phyloP scores from a whole-genome alignment of 768 basidiomycete genomes.

The Dacryopinax primogenitus region DNA sequence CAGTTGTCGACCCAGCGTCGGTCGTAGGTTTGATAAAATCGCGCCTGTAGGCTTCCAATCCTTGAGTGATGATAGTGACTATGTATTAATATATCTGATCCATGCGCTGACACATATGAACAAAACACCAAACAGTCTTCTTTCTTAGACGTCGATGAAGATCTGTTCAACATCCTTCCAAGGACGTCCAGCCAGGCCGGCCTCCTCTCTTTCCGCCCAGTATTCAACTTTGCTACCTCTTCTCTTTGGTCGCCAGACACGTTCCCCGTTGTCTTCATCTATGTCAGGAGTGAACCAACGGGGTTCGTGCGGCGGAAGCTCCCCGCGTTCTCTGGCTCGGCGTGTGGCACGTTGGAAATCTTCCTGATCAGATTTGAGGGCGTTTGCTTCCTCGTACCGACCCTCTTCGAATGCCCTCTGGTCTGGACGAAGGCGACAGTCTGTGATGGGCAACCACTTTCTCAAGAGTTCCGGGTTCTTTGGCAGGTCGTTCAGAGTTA shows the following conservation, averaged over 20 bases:
- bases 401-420: slow-evolving; percentile 90
- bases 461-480: slow-evolving; percentile 39
- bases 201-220: slow-evolving; percentile 65
- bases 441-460: slow-evolving; percentile 71
- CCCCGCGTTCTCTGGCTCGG: slow-evolving; percentile 60
- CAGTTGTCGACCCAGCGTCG: slow-evolving; percentile 22
- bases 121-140: neutral
- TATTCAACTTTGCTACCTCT: slow-evolving; percentile 51
- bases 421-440: slow-evolving; percentile 84
- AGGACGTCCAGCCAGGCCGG: slow-evolving; percentile 26
- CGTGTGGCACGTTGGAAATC: slow-evolving; percentile 68
- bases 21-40: slow-evolving; percentile 19
- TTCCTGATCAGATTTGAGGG: slow-evolving; percentile 66
- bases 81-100: slow-evolving; percentile 10
- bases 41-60: slow-evolving; percentile 16
- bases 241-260: slow-evolving; percentile 67
- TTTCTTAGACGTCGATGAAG: slow-evolving; percentile 53
- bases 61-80: slow-evolving; percentile 1
- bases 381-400: slow-evolving; percentile 70
- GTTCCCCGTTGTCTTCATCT: slow-evolving; percentile 79
- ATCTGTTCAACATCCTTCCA: slow-evolving; percentile 71
- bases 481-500: slow-evolving; percentile 83
- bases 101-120: neutral
- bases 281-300: slow-evolving; percentile 78
- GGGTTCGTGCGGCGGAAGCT: slow-evolving; percentile 55